A percentile compares a stretch with the other conserved stretches of the same genome.
These are phyloP conservation scores for Helichrysum umbraculigerum DNA, from an alignment of 129 eudicot species.

Conservation along the genomic window DNA sequence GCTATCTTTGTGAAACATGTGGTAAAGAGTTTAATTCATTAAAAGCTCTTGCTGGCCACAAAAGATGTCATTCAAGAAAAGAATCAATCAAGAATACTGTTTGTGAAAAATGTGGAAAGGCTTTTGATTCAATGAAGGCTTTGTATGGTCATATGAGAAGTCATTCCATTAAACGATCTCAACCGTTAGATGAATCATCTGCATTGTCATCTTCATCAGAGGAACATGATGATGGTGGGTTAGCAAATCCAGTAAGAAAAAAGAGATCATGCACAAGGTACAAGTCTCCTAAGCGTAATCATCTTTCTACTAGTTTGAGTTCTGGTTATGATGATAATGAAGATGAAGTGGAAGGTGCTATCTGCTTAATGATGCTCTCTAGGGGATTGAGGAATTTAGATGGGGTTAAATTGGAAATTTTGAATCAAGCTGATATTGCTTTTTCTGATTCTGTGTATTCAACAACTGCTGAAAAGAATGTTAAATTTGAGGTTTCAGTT, in stretches of 20 bases:
- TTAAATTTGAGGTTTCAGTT: conserved; percentile 40
- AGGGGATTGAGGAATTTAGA: conserved; percentile 49
- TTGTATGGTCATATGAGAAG: conserved; percentile 87
- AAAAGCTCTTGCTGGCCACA: conserved; percentile 59
- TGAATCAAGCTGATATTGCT: conserved; percentile 28
- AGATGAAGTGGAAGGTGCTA: conserved; percentile 46
- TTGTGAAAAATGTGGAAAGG: conserved; percentile 68
- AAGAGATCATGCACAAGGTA: conserved; percentile 67
- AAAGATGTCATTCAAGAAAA: conserved; percentile 52
- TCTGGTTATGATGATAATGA: conserved; percentile 43
- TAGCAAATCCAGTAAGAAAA: conserved; percentile 42
- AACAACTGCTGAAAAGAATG: conserved; percentile 22
- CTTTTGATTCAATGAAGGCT: conserved; percentile 66
- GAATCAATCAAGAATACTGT: conserved; percentile 20
- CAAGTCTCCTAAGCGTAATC: conserved; percentile 41
- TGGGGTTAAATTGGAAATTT: conserved; percentile 30
- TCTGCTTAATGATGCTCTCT: conserved; percentile 71
- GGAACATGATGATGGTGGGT: conserved; percentile 26
- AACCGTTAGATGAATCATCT: conserved; percentile 21
- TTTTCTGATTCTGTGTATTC: conserved; percentile 28
- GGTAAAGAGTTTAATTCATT: conserved; percentile 50
- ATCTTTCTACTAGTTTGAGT: conserved; percentile 17
- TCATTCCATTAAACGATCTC: conserved; percentile 53
- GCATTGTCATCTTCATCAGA: conserved; percentile 31
- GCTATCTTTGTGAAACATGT: conserved; percentile 48